Conservation (phyloP, 495 filamentous ascomycete genomes). For the Lasiosphaeriaceae sp. region DNA sequence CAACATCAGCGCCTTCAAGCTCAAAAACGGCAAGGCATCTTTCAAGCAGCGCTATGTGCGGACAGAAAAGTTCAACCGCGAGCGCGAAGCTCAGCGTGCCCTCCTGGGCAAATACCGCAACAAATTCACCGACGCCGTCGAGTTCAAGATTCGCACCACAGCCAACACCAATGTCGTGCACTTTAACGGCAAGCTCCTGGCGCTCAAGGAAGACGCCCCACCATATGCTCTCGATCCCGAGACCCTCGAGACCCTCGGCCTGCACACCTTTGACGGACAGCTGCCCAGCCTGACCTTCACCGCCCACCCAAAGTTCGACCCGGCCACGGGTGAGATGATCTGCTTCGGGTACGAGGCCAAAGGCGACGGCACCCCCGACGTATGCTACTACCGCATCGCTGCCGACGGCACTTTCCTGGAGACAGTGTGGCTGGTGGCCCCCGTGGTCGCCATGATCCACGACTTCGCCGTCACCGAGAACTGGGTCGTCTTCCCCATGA, state of each 20-base stretch:
- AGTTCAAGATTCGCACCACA: conserved; percentile 38
- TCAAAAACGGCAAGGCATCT: conserved; percentile 41
- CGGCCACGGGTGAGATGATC: conserved; percentile 48
- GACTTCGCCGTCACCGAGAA: conserved; percentile 50
- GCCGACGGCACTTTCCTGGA: conserved; percentile 38
- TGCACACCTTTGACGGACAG: conserved; percentile 51
- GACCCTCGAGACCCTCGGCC: conserved; percentile 48
- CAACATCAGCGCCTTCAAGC: conserved; percentile 45
- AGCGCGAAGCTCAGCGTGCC: conserved; percentile 34
- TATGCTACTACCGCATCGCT: conserved; percentile 38
- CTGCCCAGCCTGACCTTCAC: conserved; percentile 50
- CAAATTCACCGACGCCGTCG: conserved; percentile 45
- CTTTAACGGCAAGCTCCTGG: conserved; percentile 45
- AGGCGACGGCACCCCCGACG: conserved; percentile 38
- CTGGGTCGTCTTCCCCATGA: conserved; percentile 44
- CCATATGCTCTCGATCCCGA: conserved; percentile 49
- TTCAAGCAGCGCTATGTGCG: conserved; percentile 47
- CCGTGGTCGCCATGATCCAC: conserved; percentile 48
- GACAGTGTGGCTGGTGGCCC: conserved; percentile 39
- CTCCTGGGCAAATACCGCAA: conserved; percentile 50
- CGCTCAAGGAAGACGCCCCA: conserved; percentile 46
- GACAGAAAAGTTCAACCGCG: conserved; percentile 43
- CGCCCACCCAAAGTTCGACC: conserved; percentile 56
- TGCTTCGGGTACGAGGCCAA: conserved; percentile 50
- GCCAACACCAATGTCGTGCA: conserved; percentile 51